A percentile compares a stretch with the other conserved stretches of the same genome.
phyloP scores from a whole-genome alignment of 768 basidiomycete species.

The Sutorius australiensis region DNA sequence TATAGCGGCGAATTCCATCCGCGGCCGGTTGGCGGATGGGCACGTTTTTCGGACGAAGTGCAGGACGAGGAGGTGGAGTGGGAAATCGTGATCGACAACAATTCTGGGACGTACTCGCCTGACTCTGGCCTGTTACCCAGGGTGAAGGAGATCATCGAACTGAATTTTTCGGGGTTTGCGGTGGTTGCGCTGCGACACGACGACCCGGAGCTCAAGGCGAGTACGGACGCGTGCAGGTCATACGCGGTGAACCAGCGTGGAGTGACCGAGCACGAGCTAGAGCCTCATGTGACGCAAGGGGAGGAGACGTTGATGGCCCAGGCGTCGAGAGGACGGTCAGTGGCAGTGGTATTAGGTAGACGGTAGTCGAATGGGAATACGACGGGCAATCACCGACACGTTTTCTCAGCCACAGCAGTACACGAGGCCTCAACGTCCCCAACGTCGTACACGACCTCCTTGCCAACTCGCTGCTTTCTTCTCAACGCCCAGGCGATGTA shows the following conservation, averaged over 20 bases:
- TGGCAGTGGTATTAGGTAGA: not conserved
- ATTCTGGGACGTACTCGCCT: slow-evolving; percentile 82
- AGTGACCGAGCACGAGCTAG: slow-evolving; percentile 53
- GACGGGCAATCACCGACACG: slow-evolving; percentile 31
- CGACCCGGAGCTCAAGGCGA: slow-evolving; percentile 53
- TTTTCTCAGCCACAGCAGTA: slow-evolving; percentile 35
- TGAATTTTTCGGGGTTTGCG: slow-evolving; percentile 66
- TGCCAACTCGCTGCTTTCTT: slow-evolving; percentile 6
- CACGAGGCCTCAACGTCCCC: slow-evolving; percentile 29
- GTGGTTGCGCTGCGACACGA: slow-evolving; percentile 53
- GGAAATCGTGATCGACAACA: slow-evolving; percentile 86
- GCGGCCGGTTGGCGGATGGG: slow-evolving; percentile 67
- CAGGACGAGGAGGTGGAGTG: slow-evolving; percentile 58
- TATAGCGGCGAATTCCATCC: slow-evolving; percentile 82
- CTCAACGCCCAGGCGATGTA: slow-evolving; percentile 19
- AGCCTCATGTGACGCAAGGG: slow-evolving; percentile 56
- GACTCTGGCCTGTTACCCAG: slow-evolving; percentile 57
- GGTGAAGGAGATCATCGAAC: slow-evolving; percentile 60
- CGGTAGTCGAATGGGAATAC: slow-evolving; percentile 18
- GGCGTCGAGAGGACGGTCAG: slow-evolving; percentile 11
- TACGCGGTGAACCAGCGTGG: slow-evolving; percentile 64
- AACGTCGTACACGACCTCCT: slow-evolving; percentile 3
- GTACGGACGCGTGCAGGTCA: slow-evolving; percentile 61
- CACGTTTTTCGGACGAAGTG: slow-evolving; percentile 50
- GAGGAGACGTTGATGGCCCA: slow-evolving; percentile 48